Conservation (phyloP, 306 rosid genomes). For the Lupinus albus region DNA sequence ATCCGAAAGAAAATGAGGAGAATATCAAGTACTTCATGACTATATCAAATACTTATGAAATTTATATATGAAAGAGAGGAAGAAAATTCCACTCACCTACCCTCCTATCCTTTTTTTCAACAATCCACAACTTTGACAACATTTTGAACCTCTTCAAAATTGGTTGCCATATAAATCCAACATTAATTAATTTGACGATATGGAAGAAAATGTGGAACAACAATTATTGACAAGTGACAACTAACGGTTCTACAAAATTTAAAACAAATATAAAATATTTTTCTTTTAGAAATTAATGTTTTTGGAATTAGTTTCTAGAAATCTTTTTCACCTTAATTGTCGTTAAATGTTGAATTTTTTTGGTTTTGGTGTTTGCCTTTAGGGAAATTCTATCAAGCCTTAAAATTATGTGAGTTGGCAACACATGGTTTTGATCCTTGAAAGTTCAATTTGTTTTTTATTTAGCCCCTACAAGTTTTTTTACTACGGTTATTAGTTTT, state of each 20-base stretch:
- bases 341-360: too few relatives aligned
- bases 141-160: conserved; percentile 54
- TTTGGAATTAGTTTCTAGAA: too few relatives aligned
- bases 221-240: conserved; percentile 37
- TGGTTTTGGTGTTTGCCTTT: too few relatives aligned
- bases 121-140: conserved; percentile 46
- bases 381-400: too few relatives aligned
- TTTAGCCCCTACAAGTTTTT: too few relatives aligned
- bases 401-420: too few relatives aligned
- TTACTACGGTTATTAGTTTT: too few relatives aligned
- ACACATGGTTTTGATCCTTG: too few relatives aligned
- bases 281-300: conserved; percentile 12
- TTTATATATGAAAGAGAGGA: conserved; percentile 8
- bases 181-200: not conserved
- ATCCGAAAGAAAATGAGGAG: too few relatives aligned
- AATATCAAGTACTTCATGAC: not conserved
- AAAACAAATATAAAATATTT: conserved; percentile 33
- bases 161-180: too few relatives aligned
- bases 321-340: too few relatives aligned
- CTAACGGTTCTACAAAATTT: conserved; percentile 42
- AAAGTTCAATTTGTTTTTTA: too few relatives aligned
- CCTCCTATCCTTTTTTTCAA: conserved; percentile 10
- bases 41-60: not conserved
- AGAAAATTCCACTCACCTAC: conserved; percentile 10
- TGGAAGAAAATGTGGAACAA: conserved; percentile 6